Percentiles rank a stretch among this genome's conserved stretches.
Conservation (phyloP, 371 early-diverging fungal species). For the Mortierella sp. region DNA sequence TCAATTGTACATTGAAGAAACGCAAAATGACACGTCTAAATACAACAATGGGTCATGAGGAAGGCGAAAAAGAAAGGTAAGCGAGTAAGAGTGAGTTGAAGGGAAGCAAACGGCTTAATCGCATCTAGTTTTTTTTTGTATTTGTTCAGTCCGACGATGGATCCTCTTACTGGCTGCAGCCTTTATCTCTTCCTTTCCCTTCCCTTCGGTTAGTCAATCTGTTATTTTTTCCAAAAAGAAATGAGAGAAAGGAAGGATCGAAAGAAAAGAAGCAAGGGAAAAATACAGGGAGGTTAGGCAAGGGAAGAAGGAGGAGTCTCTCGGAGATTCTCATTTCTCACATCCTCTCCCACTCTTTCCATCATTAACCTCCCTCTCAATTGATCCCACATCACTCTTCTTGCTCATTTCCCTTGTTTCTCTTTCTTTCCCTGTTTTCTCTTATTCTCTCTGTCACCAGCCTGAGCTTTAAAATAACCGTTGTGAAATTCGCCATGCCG, state of each 20-base stretch:
- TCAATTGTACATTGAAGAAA: too few relatives aligned
- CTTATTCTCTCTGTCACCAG: background rate
- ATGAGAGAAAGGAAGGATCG: too few relatives aligned
- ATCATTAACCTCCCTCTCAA: background rate
- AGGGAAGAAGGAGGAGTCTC: background rate
- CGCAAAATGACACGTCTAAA: too few relatives aligned
- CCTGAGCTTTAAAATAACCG: slow-evolving; percentile 3
- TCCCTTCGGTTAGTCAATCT: slow-evolving; percentile 1
- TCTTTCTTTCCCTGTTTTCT: background rate
- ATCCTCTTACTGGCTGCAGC: background rate
- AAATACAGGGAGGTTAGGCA: background rate
- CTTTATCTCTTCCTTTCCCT: background rate
- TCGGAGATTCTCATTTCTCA: background rate
- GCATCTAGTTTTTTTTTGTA: background rate
- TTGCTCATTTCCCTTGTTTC: background rate
- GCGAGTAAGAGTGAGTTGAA: background rate
- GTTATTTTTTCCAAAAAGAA: background rate
- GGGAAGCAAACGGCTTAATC: background rate
- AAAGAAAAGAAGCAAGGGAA: background rate
- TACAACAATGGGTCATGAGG: background rate
- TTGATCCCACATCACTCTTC: background rate
- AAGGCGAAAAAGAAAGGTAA: background rate
- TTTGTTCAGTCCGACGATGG: background rate
- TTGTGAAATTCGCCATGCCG: background rate
- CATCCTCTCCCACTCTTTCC: background rate